Evolutionary conservation across 441 rosid genomes (phyloP).

Genomic region (Gossypium davidsonii): DNA sequence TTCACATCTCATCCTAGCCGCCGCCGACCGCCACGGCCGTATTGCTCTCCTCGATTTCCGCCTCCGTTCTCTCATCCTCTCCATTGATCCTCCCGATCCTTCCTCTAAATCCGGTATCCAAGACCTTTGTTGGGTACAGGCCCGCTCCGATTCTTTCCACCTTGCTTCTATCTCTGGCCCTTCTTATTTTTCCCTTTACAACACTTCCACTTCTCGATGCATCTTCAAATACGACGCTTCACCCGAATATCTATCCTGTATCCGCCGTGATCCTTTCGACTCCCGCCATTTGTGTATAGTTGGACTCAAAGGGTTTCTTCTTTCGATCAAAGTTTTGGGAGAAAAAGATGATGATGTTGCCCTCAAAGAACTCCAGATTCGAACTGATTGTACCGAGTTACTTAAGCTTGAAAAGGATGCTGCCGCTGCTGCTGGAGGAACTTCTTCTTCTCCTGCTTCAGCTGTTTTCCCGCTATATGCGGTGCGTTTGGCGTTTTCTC

Average conservation of each 20-base stretch:
- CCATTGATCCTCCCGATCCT: conserved; percentile 58
- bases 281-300: conserved; percentile 73
- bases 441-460: conserved; percentile 60
- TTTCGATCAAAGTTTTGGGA: conserved; percentile 64
- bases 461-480: conserved; percentile 60
- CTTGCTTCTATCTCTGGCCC: conserved; percentile 74
- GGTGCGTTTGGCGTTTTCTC: conserved; percentile 76
- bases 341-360: conserved; percentile 58
- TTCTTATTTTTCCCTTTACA: conserved; percentile 54
- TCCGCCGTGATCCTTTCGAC: conserved; percentile 86
- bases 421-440: conserved; percentile 22
- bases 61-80: conserved; percentile 49
- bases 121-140: conserved; percentile 79
- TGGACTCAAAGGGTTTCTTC: conserved; percentile 66
- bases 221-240: conserved; percentile 79
- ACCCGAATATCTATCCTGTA: conserved; percentile 66
- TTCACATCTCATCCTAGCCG: conserved; percentile 78
- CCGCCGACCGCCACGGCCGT: conserved; percentile 87
- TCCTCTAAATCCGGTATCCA: conserved; percentile 61
- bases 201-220: conserved; percentile 33
- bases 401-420: conserved; percentile 67
- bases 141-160: conserved; percentile 44
- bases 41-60: conserved; percentile 72
- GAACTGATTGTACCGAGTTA: conserved; percentile 56
- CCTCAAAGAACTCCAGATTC: conserved; percentile 50